Evolutionary conservation across 2,329 filamentous ascomycete genomes (phyloP), one percentile per base, ranked within the genome.

Genomic region (Aspergillus tubingensis): DNA sequence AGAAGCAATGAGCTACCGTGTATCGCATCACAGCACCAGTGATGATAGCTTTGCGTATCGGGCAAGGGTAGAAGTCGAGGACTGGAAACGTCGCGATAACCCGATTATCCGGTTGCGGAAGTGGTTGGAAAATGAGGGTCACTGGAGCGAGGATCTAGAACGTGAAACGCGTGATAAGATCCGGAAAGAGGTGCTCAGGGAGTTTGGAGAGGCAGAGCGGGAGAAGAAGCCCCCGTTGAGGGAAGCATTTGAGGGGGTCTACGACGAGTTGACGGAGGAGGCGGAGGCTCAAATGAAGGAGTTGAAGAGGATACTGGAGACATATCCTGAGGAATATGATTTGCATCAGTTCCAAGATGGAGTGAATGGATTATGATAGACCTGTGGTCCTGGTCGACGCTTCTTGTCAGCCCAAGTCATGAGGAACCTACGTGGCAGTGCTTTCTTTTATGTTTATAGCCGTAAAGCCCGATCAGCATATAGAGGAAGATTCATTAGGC

Each of bases 41-140:
- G 95, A 99, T 72, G 95, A 99, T 78, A 95, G 91, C 25, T 99
- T 97, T 71, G 95, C 95, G 0, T 99, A 99, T 79, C 90, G 95
- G 8, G 92, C 93, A 1, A 87, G 90, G 25, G 88, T 97, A 0
- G 95, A 99, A 72, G 95, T 99, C 7, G 91, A 96, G 73, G 91
- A 96, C 74, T 96, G 92, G 92, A 96, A 96, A 76, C 76, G 92
- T 0, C 83, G 92, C 11, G 93, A 96, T 72, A 96, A 96, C 70
- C 92, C 92, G 1, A 89, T 96, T 54, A 92, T 91, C 2, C 84
- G 92, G 11, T 74, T 96, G 58, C 85, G 93, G 21, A 96, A 96
- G 80, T 99, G 92, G 85, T 87, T 99, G 79, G 94, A 99, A 77
- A 84, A 86, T 8, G 86, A 88, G 67, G 87, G 87, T 0, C 82